A percentile compares a stretch with the other conserved stretches of the same genome.
phyloP scores from a whole-genome alignment of 768 basidiomycete genomes.

The Pholiota conissans region DNA sequence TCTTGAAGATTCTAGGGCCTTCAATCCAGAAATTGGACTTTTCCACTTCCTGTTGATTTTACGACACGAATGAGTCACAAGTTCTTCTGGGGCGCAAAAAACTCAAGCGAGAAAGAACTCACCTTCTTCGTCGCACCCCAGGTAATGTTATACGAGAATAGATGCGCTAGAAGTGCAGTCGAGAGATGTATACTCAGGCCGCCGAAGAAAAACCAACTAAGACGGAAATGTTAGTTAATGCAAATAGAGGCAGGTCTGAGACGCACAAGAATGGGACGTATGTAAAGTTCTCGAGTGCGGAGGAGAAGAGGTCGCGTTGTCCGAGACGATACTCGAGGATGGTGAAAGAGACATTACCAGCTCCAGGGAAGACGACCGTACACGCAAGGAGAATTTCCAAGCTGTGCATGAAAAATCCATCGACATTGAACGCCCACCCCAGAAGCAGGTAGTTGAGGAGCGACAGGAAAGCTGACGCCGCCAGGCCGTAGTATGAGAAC shows the following conservation, averaged over 20 bases:
- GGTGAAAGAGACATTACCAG: conserved; percentile 69
- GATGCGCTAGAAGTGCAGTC: conserved; percentile 62
- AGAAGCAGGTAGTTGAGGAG: conserved; percentile 71
- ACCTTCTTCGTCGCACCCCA: conserved; percentile 80
- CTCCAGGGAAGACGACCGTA: conserved; percentile 67
- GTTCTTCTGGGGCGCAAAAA: too few species aligned
- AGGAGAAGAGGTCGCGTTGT: conserved; percentile 46
- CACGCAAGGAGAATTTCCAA: conserved; percentile 78
- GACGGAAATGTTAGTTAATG: not conserved
- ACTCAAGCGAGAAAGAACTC: not conserved
- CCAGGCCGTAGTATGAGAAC: conserved; percentile 66
- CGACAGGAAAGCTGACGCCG: conserved; percentile 60
- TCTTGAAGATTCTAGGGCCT: conserved; percentile 78
- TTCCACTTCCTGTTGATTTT: conserved; percentile 76
- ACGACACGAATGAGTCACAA: not conserved
- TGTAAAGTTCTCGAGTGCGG: conserved; percentile 57
- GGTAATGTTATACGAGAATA: conserved; percentile 76
- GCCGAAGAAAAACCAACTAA: conserved; percentile 80
- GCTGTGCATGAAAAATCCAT: conserved; percentile 70
- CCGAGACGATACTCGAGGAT: conserved; percentile 71
- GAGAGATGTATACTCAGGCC: conserved; percentile 73
- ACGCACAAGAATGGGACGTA: conserved; percentile 79
- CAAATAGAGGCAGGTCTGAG: not conserved
- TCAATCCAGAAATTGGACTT: conserved; percentile 90
- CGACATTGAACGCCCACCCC: conserved; percentile 60